A percentile compares a stretch with the other conserved stretches of the same genome.
These are phyloP conservation scores for Maudiozyma saulgeensis DNA, from an alignment of 805 yeast species.

Conservation along the genomic window DNA sequence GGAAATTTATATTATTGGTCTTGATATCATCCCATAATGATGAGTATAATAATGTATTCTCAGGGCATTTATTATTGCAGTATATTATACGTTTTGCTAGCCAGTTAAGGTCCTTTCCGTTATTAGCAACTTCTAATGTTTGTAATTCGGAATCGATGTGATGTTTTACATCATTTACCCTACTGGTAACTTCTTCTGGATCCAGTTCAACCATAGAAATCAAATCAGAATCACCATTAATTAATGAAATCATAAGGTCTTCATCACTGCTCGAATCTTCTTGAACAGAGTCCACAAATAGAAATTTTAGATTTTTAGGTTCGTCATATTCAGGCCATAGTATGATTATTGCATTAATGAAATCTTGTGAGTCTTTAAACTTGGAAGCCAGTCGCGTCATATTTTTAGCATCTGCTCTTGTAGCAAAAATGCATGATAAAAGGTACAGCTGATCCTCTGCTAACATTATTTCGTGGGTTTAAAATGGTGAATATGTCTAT, in stretches of 20 bases:
- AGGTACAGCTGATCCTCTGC: constrained; percentile 18
- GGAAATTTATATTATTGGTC: constrained; percentile 3
- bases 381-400: constrained; percentile 5
- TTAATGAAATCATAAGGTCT: constrained; percentile 25
- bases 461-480: constrained; percentile 2
- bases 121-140: not conserved
- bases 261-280: constrained; percentile 9
- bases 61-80: constrained; percentile 15
- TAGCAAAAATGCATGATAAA: constrained; percentile 18
- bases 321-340: constrained; percentile 28
- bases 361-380: constrained; percentile 8
- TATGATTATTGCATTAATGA: constrained; percentile 17
- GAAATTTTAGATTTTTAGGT: constrained; percentile 13
- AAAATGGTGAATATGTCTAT: too few relatives aligned
- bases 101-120: constrained; percentile 7
- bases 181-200: constrained; percentile 6
- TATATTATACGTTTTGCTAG: constrained; percentile 19
- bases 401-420: constrained; percentile 13
- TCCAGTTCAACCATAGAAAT: constrained; percentile 21
- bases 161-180: constrained; percentile 8
- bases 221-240: constrained; percentile 12
- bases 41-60: constrained; percentile 13
- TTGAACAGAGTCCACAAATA: constrained; percentile 5
- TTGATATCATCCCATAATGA: constrained; percentile 16
- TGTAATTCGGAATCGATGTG: constrained; percentile 11